Conservation (phyloP, 257 asterid species). For the Gynochthodes officinalis region DNA sequence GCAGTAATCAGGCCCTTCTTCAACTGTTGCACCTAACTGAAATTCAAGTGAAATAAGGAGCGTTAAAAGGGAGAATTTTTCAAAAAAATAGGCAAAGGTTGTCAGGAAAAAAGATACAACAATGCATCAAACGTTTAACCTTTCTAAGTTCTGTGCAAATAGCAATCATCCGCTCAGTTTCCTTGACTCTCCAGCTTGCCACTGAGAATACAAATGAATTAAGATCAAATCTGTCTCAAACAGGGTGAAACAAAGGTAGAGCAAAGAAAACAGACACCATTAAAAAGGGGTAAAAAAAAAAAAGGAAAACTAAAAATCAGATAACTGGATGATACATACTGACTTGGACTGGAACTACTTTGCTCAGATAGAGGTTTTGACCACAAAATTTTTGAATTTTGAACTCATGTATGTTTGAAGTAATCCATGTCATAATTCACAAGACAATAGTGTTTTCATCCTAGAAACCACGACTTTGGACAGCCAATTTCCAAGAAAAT, state of each 20-base stretch:
- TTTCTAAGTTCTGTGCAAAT: slow-evolving; percentile 95
- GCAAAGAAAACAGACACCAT: background rate
- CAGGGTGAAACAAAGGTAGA: background rate
- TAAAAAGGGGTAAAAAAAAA: too few species aligned
- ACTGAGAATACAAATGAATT: slow-evolving; percentile 39
- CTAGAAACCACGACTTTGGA: background rate
- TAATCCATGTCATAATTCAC: background rate
- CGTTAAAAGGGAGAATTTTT: background rate
- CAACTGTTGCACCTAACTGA: slow-evolving; percentile 95
- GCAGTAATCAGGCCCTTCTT: slow-evolving; percentile 93
- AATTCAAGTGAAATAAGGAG: slow-evolving; percentile 2
- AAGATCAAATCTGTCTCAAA: background rate
- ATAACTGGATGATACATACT: background rate
- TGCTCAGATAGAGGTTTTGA: background rate
- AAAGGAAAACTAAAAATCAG: background rate
- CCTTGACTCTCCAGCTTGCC: slow-evolving; percentile 99
- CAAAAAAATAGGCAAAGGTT: slow-evolving; percentile 1
- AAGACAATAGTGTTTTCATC: background rate
- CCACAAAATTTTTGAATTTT: background rate
- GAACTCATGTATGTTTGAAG: background rate
- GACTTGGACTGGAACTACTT: background rate
- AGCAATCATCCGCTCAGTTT: slow-evolving; percentile 96
- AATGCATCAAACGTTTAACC: slow-evolving; percentile 37
- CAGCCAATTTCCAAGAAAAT: background rate
- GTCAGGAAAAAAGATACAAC: background rate